Base-by-base conservation (phyloP, 805 yeast species). In the Zygoascus bituminiphila region DNA sequence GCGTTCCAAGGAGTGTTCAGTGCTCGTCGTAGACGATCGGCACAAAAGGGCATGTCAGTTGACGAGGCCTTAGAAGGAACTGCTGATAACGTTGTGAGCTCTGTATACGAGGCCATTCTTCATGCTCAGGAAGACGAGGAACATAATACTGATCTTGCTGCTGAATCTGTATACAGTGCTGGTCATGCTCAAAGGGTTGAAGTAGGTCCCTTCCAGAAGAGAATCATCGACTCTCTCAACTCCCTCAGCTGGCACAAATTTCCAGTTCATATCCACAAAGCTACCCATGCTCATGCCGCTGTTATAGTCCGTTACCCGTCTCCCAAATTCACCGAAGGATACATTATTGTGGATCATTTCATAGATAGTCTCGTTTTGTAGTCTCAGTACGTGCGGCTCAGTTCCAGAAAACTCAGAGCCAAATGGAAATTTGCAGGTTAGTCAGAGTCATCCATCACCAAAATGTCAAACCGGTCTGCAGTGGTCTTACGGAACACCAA, bases 241-340 rank as follows among this genome's bases (percentile, higher is more conserved):
- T 55, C 63, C 2, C 61, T 85, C 4, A 58, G 67, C 1, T 88
- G 95, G 95, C 62, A 68, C 39, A 87, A 85, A 60, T 82, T 65
- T 55, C 89, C 93, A 0, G 73, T 87, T 23, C 74, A 81, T 51
- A 82, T 87, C 50, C 73, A 81, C 35, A 68, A 75, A 25, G 81
- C 91, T 5, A 72, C 72, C 44, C 76, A 80, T 40, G 76, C 94
- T 0, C 96, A 87, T 59, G 87, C 94, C 1, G 94, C 93, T 1
- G 81, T 87, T 1, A 84, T 87, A 50, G 85, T 81, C 39, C 73
- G 95, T 44, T 77, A 74, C 52, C 60, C 63, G n/a, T 66, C 67
- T 21, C 76, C 74, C 25, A 71, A 72, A 9, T 80, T 82, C 53
- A 76, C 65, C 29, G 94, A 87, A 62, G 96, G 96, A 0, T 75